Percentiles rank a stretch among this genome's conserved stretches.
Evolutionary conservation across 768 basidiomycete species (phyloP).

Genomic region (Rhizopogon roseolus): DNA sequence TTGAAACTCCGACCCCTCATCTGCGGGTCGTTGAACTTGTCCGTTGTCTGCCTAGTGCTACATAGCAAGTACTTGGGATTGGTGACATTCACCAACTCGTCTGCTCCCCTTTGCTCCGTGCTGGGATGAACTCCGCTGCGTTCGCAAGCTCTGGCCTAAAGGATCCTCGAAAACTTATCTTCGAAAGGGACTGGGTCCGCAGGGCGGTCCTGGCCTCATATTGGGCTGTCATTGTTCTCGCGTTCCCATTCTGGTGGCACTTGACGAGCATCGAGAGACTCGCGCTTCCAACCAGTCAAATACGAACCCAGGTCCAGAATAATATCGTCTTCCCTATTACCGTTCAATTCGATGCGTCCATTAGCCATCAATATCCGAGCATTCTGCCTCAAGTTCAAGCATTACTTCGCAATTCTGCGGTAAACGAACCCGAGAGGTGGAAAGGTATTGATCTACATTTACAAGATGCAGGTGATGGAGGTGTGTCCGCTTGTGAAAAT

Average conservation of each 20-base stretch:
- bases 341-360: slow-evolving; percentile 33
- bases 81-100: not conserved
- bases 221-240: slow-evolving; percentile 71
- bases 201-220: slow-evolving; percentile 68
- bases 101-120: not conserved
- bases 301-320: slow-evolving; percentile 46
- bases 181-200: slow-evolving; percentile 45
- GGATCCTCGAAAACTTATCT: slow-evolving; percentile 49
- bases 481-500: slow-evolving; percentile 25
- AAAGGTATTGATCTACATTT: slow-evolving; percentile 38
- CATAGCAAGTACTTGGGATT: too few relatives aligned
- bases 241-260: slow-evolving; percentile 90
- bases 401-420: slow-evolving; percentile 11
- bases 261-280: slow-evolving; percentile 87
- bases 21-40: not conserved
- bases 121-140: slow-evolving; percentile 14
- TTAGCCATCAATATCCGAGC: slow-evolving; percentile 7
- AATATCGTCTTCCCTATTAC: slow-evolving; percentile 38
- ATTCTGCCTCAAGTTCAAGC: slow-evolving; percentile 25
- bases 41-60: not conserved
- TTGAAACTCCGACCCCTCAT: slow-evolving; percentile 27
- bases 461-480: slow-evolving; percentile 17
- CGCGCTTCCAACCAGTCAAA: slow-evolving; percentile 59
- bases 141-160: slow-evolving; percentile 18
- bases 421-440: slow-evolving; percentile 30